Base-by-base conservation (phyloP, 2,329 filamentous ascomycete species). In the Septoria linicola region DNA sequence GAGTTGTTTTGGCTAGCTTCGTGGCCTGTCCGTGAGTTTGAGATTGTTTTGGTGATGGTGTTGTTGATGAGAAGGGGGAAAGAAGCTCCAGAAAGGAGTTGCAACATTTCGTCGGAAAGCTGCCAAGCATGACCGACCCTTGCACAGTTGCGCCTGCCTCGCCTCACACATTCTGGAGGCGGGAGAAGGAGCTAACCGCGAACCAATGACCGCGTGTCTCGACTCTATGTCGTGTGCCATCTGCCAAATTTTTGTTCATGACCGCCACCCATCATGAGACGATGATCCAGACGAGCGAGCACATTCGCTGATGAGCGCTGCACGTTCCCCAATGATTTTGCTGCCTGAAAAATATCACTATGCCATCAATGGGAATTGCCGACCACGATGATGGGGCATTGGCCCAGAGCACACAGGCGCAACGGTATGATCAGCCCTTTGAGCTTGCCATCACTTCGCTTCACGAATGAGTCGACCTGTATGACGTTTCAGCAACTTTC, bases 1-100 rank as follows among this genome's bases (percentile, higher is more conserved):
- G 73, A 71, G 74, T 74, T 73, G 63, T 69, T 58, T 63, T 75
- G 74, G 74, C 74, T 71, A 76, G 75, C 75, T 77, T 76, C 57
- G 68, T 70, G 68, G 68, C 68, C 68, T 63, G 59, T 57, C 63
- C 44, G 56, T 47, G 50, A 40, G 41, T 41, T 39, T 61, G 59
- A 56, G 53, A 57, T 47, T 48, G 50, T 56, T 53, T 49, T 50
- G 54, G 34, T 50, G 48, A 53, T 42, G 53, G 35, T 55, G 53
- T 50, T 57, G 53, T 54, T 49, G 48, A 44, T 54, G 61, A 62
- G 59, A 59, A 52, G 52, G 53, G 45, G 54, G 62, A 54, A 51
- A 52, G 46, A 44, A 51, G 19, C 20, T 27, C 23, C 23, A 50
- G 55, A 53, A 53, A 55, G 50, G 51, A 59, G 56, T 31, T 39